phyloP scores from a whole-genome alignment of 345 rosid species.

The Syzygium aqueum region DNA sequence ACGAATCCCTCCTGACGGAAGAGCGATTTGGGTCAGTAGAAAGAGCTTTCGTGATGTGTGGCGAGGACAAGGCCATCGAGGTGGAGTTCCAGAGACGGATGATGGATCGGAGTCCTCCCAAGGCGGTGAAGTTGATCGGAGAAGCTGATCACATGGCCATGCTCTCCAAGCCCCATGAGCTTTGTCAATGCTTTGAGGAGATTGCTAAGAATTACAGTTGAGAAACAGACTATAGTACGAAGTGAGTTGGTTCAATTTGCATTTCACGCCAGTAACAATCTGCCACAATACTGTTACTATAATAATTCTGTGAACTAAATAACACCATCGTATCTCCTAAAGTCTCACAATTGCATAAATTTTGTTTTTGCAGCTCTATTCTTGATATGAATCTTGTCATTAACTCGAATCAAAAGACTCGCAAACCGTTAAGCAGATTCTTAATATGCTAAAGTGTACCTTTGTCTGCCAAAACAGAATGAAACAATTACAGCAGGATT shows the following conservation, averaged over 20 bases:
- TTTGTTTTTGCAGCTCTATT: neutral
- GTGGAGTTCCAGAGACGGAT: slow-evolving; percentile 18
- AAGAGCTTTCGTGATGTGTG: slow-evolving; percentile 10
- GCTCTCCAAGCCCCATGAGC: slow-evolving; percentile 15
- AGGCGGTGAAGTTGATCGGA: slow-evolving; percentile 4
- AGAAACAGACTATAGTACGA: neutral
- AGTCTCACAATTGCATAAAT: neutral
- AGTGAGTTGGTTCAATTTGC: neutral
- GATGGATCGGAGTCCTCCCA: slow-evolving; percentile 4
- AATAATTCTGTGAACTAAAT: neutral
- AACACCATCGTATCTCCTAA: neutral
- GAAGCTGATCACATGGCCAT: slow-evolving; percentile 24
- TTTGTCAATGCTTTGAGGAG: slow-evolving; percentile 3
- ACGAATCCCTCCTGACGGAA: slow-evolving; percentile 3
- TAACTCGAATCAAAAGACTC: neutral
- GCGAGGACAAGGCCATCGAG: slow-evolving; percentile 13
- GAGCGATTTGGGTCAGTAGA: neutral
- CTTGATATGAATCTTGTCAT: neutral
- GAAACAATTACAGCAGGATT: neutral
- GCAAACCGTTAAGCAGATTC: neutral
- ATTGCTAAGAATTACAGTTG: neutral
- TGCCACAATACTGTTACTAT: neutral
- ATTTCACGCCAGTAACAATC: neutral
- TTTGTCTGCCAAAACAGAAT: neutral
- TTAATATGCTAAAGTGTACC: neutral